Conservation (phyloP, 1,139 yeast species). For the Blastobotrys ciferrii region DNA sequence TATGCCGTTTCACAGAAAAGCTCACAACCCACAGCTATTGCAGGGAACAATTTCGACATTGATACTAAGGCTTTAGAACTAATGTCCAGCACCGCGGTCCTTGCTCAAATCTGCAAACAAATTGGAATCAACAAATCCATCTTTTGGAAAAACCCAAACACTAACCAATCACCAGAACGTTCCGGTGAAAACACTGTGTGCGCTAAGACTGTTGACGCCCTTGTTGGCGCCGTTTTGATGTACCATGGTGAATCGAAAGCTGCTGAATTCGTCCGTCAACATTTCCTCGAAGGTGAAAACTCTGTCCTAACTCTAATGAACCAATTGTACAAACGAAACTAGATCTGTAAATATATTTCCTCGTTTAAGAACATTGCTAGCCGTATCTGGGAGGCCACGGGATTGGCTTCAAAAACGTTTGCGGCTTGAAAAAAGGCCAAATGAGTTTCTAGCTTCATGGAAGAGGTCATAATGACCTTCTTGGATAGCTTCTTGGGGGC, state of each 20-base stretch:
- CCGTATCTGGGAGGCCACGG: background rate
- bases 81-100: slow-evolving; percentile 32
- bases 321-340: slow-evolving; percentile 9
- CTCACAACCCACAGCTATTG: slow-evolving; percentile 42
- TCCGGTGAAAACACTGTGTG: slow-evolving; percentile 44
- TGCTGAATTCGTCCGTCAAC: slow-evolving; percentile 33
- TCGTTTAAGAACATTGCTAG: background rate
- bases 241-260: slow-evolving; percentile 55
- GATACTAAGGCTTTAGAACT: slow-evolving; percentile 31
- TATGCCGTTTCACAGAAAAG: slow-evolving; percentile 43
- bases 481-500: too few species aligned
- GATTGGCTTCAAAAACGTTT: too few species aligned
- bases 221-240: slow-evolving; percentile 76
- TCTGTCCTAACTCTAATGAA: slow-evolving; percentile 21
- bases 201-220: slow-evolving; percentile 69
- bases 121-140: slow-evolving; percentile 44
- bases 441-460: too few species aligned
- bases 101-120: slow-evolving; percentile 45
- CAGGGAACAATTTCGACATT: slow-evolving; percentile 58
- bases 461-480: too few species aligned
- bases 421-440: too few species aligned
- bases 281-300: slow-evolving; percentile 31
- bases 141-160: slow-evolving; percentile 59
- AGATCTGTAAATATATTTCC: background rate
- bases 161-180: slow-evolving; percentile 15